Percentiles rank a stretch among this genome's conserved stretches.
phyloP scores from a whole-genome alignment of 768 basidiomycete genomes.

The Clitopilus hobsonii region DNA sequence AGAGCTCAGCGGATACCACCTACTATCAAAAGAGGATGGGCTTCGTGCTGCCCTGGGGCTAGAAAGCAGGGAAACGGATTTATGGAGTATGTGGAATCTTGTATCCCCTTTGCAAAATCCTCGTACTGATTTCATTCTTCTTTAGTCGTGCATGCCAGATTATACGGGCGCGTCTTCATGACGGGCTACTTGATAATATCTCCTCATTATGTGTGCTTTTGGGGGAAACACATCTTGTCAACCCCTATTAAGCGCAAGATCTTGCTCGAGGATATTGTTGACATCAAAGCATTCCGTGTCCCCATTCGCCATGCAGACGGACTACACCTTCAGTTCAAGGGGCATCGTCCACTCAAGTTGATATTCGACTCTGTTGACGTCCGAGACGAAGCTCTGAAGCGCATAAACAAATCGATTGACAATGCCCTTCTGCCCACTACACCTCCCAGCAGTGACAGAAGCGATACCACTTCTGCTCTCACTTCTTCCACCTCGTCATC shows the following conservation, averaged over 20 bases:
- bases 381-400: conserved; percentile 40
- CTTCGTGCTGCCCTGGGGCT: conserved; percentile 28
- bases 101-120: background rate
- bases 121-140: background rate
- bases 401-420: conserved; percentile 21
- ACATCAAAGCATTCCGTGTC: conserved; percentile 28
- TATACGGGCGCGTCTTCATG: conserved; percentile 27
- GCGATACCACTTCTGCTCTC: background rate
- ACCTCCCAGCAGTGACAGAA: conserved; percentile 1
- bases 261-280: conserved; percentile 32
- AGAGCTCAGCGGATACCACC: conserved; percentile 6
- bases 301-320: conserved; percentile 26
- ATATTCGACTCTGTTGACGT: conserved; percentile 37
- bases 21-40: conserved; percentile 20
- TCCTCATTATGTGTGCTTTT: conserved; percentile 36
- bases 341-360: conserved; percentile 42
- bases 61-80: conserved; percentile 18
- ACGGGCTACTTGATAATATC: conserved; percentile 40
- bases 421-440: conserved; percentile 7
- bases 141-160: conserved; percentile 31
- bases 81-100: conserved; percentile 27
- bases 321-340: conserved; percentile 39
- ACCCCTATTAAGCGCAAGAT: conserved; percentile 38
- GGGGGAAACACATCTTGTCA: conserved; percentile 32
- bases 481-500: conserved; percentile 2